Evolutionary conservation across 2,329 filamentous ascomycete species (phyloP), one percentile per base, ranked within the genome.

Genomic region (Aspergillus quadrilineatus): DNA sequence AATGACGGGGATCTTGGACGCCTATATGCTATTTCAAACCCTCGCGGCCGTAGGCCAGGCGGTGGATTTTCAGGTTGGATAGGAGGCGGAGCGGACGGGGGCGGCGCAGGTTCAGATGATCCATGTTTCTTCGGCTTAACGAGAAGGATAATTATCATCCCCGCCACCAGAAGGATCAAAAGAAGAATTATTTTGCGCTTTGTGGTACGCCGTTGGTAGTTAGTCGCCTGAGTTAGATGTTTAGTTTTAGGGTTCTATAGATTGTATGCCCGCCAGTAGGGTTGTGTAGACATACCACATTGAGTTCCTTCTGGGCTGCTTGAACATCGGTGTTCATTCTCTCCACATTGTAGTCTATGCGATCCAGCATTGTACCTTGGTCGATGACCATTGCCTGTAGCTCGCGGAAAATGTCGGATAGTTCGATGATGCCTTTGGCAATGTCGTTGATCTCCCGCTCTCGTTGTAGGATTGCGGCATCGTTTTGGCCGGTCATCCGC

Each of bases 291-390:
- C 76, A 44, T 71, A 79, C 89, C 55, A 95, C 86, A 60, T 86
- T 91, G 53, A 99, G 82, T 76, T 99, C 94, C 73, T 93, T 94
- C 60, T 96, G 90, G 3, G 94, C 94, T 17, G 83, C 89, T 71
- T 96, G 96, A 57, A 99, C 91, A 68, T 97, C 92, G 17, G 86
- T 87, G n/a, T 87, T 85, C 89, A 97, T 97, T 59, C 88, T 84
- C 76, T 99, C 94, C 52, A 99, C 92, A 67, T 99, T 99, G 77
- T 97, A 99, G 75, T 99, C 96, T 67, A 96, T 95, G 68, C 94
- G 88, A 74, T 96, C 92, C 22, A 96, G 82, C 83, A 95, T 89
- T 12, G 90, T 94, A 52, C 91, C 91, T 73, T 94, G 89, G 69
- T 94, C 89, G 63, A 96, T 92, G 65, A 95, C 91, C 92, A 99